These are phyloP conservation scores for Salix udensis DNA, from an alignment of 345 rosid species.

Conservation along the genomic window DNA sequence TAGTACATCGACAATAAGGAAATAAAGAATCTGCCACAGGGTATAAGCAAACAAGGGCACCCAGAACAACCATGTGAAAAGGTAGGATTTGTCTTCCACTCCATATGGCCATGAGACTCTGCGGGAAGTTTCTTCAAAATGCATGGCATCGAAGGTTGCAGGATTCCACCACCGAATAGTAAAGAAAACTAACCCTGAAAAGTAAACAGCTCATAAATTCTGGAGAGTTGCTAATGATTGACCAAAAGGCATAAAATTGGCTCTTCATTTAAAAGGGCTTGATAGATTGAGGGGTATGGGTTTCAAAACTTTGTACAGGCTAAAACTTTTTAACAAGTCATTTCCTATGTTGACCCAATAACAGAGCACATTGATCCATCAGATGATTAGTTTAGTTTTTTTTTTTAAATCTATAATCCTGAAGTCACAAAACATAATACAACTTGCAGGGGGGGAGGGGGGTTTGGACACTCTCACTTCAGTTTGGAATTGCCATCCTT, in stretches of 20 bases:
- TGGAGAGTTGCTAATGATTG: not conserved
- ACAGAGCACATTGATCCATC: not conserved
- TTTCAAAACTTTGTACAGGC: not conserved
- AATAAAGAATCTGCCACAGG: constrained; percentile 89
- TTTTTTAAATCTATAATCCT: not conserved
- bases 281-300: not conserved
- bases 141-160: constrained; percentile 83
- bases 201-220: constrained; percentile 14
- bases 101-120: constrained; percentile 85
- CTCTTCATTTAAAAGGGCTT: not conserved
- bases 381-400: not conserved
- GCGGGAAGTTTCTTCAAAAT: constrained; percentile 61
- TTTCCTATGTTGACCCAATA: not conserved
- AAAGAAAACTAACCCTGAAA: constrained; percentile 83
- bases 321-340: not conserved
- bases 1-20: constrained; percentile 82
- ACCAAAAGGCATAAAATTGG: not conserved
- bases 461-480: not conserved
- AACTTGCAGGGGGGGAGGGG: not conserved
- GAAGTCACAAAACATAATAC: not conserved
- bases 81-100: constrained; percentile 62
- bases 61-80: constrained; percentile 80
- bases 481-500: not conserved
- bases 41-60: constrained; percentile 81
- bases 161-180: constrained; percentile 99